These are phyloP conservation scores for Cladophialophora psammophila DNA, from an alignment of 2,329 filamentous ascomycete genomes.

Conservation along the genomic window DNA sequence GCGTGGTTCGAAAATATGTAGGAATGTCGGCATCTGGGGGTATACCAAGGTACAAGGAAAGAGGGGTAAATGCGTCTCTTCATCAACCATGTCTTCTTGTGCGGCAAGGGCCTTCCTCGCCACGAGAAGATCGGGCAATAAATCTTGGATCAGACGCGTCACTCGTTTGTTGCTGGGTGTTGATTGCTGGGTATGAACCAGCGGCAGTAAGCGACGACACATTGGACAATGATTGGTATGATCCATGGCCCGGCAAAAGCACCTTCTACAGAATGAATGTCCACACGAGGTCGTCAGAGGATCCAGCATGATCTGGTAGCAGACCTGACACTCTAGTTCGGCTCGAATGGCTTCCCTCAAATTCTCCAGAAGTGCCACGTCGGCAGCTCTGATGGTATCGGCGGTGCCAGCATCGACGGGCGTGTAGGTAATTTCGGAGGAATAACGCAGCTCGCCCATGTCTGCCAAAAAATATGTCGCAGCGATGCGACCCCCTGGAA, in stretches of 20 bases:
- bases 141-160: conserved; percentile 66
- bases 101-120: conserved; percentile 64
- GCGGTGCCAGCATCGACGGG: conserved; percentile 36
- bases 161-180: conserved; percentile 70
- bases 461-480: conserved; percentile 72
- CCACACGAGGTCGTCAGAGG: conserved; percentile 86
- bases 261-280: conserved; percentile 86
- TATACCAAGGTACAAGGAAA: conserved; percentile 86
- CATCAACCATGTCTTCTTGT: conserved; percentile 60
- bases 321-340: conserved; percentile 88
- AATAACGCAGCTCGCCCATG: conserved; percentile 65
- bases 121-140: conserved; percentile 74
- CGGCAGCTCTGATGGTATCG: conserved; percentile 48
- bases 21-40: conserved; percentile 81
- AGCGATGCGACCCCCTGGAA: conserved; percentile 66
- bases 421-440: conserved; percentile 63
- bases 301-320: conserved; percentile 80
- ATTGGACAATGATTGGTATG: conserved; percentile 81
- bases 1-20: conserved; percentile 91
- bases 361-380: conserved; percentile 61
- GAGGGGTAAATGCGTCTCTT: conserved; percentile 70
- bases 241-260: conserved; percentile 77
- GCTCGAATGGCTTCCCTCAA: conserved; percentile 68
- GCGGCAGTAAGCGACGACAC: conserved; percentile 72
- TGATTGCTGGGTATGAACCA: conserved; percentile 57